These are phyloP conservation scores for Acacia confusa DNA, from an alignment of 306 rosid species.

Conservation along the genomic window DNA sequence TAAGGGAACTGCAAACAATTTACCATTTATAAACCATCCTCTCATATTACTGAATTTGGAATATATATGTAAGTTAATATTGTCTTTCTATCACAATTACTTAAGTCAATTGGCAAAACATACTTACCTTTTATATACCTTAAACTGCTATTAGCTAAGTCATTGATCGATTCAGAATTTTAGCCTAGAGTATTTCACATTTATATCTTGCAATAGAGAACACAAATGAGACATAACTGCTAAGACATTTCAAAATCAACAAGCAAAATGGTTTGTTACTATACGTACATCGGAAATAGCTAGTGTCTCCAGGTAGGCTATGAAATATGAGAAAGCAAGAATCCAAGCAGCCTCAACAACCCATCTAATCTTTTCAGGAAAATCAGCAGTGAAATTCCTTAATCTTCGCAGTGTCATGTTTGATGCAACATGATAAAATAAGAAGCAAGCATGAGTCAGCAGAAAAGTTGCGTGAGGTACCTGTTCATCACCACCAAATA, in stretches of 20 bases:
- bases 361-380: constrained; percentile 66
- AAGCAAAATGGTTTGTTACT: constrained; percentile 3
- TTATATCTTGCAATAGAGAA: too few species aligned
- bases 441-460: constrained; percentile 93
- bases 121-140: too few species aligned
- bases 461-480: constrained; percentile 97
- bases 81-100: too few species aligned
- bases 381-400: constrained; percentile 66
- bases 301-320: constrained; percentile 89
- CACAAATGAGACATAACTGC: not conserved
- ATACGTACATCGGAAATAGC: constrained; percentile 83
- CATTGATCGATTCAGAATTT: too few species aligned
- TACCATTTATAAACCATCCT: constrained; percentile 5
- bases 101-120: too few species aligned
- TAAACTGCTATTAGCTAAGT: too few species aligned
- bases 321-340: constrained; percentile 80
- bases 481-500: constrained; percentile 49
- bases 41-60: too few species aligned
- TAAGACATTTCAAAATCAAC: not conserved
- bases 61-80: too few species aligned
- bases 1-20: constrained; percentile 82
- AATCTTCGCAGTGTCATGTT: constrained; percentile 88
- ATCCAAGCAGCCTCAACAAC: constrained; percentile 76
- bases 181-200: too few species aligned
- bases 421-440: constrained; percentile 85